These are phyloP conservation scores for Drosera capensis DNA, from an alignment of 148 eudicot species.

Conservation along the genomic window DNA sequence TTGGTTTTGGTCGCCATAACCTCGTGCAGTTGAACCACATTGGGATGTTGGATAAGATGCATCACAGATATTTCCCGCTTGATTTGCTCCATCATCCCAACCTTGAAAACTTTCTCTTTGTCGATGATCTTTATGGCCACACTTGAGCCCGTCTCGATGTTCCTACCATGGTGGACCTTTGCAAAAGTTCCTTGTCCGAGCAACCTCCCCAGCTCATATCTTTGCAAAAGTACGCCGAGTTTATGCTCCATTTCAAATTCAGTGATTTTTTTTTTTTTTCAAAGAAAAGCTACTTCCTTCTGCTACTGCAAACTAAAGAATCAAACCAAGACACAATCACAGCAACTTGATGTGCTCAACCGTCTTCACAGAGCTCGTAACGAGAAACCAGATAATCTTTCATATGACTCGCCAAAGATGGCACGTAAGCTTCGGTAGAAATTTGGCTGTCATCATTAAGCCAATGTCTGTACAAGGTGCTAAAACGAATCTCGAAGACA, in stretches of 20 bases:
- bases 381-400: too few species aligned
- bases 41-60: slow-evolving; percentile 34
- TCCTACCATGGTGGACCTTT: slow-evolving; percentile 31
- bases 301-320: too few species aligned
- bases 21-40: slow-evolving; percentile 29
- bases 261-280: too few species aligned
- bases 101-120: slow-evolving; percentile 32
- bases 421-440: too few species aligned
- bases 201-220: slow-evolving; percentile 29
- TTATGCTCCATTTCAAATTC: slow-evolving; percentile 12
- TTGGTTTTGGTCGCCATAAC: slow-evolving; percentile 40
- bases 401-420: too few species aligned
- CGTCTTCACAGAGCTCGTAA: too few species aligned
- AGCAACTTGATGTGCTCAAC: too few species aligned
- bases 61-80: slow-evolving; percentile 42
- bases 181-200: slow-evolving; percentile 48
- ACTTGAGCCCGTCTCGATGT: slow-evolving; percentile 22
- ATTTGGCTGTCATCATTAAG: too few species aligned
- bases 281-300: too few species aligned
- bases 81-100: slow-evolving; percentile 37
- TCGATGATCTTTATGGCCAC: slow-evolving; percentile 33
- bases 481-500: too few species aligned
- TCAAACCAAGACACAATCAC: too few species aligned
- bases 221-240: slow-evolving; percentile 17
- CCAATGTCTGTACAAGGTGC: too few species aligned